phyloP scores from a whole-genome alignment of 257 asterid genomes.

The Ajuga chamaepitys region DNA sequence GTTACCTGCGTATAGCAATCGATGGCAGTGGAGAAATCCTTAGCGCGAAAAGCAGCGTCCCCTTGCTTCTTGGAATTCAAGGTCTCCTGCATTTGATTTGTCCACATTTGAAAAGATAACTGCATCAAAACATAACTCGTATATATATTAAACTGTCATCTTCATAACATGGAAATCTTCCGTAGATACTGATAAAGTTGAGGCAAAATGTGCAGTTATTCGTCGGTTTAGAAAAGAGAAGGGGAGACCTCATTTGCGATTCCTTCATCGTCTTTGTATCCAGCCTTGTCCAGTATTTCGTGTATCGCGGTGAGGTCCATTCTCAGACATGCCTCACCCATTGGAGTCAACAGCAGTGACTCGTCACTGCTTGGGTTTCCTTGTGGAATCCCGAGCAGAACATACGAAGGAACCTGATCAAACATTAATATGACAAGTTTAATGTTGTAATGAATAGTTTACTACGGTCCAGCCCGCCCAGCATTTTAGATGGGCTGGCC shows the following conservation, averaged over 20 bases:
- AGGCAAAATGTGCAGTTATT: background rate
- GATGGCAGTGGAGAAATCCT: slow-evolving; percentile 71
- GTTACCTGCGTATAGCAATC: slow-evolving; percentile 74
- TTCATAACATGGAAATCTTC: no score
- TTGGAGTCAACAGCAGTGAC: slow-evolving; percentile 48
- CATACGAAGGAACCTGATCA: slow-evolving; percentile 76
- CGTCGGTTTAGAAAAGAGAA: background rate
- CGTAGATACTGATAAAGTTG: background rate
- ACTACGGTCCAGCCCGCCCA: no score
- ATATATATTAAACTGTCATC: no score
- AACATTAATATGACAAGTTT: no score
- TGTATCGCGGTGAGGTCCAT: slow-evolving; percentile 90
- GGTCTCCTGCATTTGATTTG: slow-evolving; percentile 92
- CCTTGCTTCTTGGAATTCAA: slow-evolving; percentile 87
- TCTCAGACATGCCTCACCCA: slow-evolving; percentile 95
- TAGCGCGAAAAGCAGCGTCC: slow-evolving; percentile 87
- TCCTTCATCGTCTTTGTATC: slow-evolving; percentile 91
- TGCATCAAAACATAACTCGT: slow-evolving; percentile 23
- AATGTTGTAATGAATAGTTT: no score
- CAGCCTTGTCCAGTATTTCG: slow-evolving; percentile 66
- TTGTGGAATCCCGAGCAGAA: slow-evolving; percentile 63
- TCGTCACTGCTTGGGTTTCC: slow-evolving; percentile 28
- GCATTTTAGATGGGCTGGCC: no score
- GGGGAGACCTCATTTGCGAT: slow-evolving; percentile 70
- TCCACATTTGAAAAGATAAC: slow-evolving; percentile 98